phyloP scores from a whole-genome alignment of 83 land plant genomes.

The Diphasiastrum complanatum region DNA sequence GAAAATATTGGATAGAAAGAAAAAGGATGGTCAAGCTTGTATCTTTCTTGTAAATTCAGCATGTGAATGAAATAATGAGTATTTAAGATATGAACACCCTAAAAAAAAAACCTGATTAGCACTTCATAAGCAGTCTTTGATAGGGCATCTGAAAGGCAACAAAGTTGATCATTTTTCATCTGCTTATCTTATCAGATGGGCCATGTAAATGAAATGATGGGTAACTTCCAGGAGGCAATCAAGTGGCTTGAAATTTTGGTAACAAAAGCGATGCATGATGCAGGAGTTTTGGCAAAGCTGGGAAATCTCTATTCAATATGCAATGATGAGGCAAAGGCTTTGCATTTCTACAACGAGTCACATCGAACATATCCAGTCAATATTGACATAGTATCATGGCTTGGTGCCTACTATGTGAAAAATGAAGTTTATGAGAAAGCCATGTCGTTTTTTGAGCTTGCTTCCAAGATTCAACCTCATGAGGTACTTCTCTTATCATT shows the following conservation, averaged over 20 bases:
- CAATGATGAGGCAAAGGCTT: conserved; percentile 37
- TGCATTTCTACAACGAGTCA: conserved; percentile 40
- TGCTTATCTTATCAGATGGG: conserved; percentile 29
- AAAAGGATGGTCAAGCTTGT: too few species aligned
- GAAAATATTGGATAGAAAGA: too few species aligned
- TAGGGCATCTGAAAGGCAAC: too few species aligned
- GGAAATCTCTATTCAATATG: conserved; percentile 33
- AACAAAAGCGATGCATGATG: conserved; percentile 37
- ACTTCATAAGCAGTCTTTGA: neutral
- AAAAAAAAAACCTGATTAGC: too few species aligned
- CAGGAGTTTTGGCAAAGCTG: conserved; percentile 31
- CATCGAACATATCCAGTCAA: conserved; percentile 38
- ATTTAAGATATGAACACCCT: too few species aligned
- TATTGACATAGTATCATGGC: conserved; percentile 35
- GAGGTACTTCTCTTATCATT: conserved; percentile 22
- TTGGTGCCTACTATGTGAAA: conserved; percentile 36
- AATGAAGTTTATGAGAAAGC: conserved; percentile 43
- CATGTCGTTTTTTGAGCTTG: conserved; percentile 37
- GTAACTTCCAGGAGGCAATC: conserved; percentile 32
- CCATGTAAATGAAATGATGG: conserved; percentile 28
- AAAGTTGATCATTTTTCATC: too few species aligned
- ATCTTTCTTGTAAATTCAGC: too few species aligned
- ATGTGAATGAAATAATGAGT: too few species aligned
- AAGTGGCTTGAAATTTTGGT: conserved; percentile 38
- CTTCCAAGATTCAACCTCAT: conserved; percentile 34